phyloP scores from a whole-genome alignment of 1,139 yeast genomes.

The Lodderomyces margitis region DNA sequence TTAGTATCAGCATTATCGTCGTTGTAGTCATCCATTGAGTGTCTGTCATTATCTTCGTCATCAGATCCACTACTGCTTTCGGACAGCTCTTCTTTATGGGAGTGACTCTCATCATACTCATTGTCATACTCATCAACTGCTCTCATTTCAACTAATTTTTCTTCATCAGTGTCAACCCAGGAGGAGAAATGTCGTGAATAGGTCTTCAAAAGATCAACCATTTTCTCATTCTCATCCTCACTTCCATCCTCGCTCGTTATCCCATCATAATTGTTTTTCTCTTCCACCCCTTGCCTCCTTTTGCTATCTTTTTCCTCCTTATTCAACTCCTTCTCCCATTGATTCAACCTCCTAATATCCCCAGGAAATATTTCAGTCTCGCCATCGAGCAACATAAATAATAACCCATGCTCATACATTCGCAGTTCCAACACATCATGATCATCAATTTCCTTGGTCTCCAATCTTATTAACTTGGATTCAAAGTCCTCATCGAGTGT shows the following conservation, averaged over 20 bases:
- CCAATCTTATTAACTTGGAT: constrained; percentile 8
- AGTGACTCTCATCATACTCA: too few relatives aligned
- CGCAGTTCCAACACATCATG: constrained; percentile 17
- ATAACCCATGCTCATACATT: constrained; percentile 20
- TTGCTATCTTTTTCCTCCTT: background rate
- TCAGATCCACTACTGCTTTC: background rate
- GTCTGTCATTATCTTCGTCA: background rate
- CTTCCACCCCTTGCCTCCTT: background rate
- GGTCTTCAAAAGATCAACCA: too few relatives aligned
- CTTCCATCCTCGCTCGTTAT: background rate
- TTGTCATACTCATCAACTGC: background rate
- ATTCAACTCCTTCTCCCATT: background rate
- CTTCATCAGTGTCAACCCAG: background rate
- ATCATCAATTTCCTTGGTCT: constrained; percentile 15
- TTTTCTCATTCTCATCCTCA: background rate
- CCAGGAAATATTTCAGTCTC: background rate
- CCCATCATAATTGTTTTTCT: background rate
- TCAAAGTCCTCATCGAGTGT: background rate
- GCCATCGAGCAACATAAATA: constrained; percentile 9
- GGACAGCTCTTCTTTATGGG: background rate
- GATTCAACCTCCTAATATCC: background rate
- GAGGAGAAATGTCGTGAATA: background rate
- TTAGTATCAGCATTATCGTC: background rate
- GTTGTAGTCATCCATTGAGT: background rate
- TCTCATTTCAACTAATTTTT: background rate